phyloP scores from a whole-genome alignment of 257 asterid genomes.

The Solanum peruvianum region DNA sequence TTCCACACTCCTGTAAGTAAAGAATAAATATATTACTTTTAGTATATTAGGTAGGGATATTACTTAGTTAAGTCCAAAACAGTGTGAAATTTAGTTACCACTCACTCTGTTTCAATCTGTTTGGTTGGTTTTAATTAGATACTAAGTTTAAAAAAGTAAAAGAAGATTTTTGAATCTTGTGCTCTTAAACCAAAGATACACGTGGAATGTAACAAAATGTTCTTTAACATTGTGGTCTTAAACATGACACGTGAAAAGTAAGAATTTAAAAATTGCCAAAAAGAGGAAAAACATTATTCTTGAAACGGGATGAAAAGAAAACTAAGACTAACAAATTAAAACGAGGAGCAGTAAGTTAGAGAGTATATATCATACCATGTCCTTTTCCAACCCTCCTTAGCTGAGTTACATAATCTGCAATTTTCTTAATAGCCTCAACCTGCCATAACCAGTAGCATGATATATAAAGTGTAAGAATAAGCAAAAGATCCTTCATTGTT shows the following conservation, averaged over 20 bases:
- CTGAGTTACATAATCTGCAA: slow-evolving; percentile 66
- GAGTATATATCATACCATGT: slow-evolving; percentile 42
- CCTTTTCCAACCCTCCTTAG: slow-evolving; percentile 87
- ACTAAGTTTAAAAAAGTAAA: neutral
- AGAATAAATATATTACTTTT: neutral
- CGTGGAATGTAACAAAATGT: neutral
- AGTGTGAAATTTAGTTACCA: neutral
- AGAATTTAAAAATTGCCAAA: no score
- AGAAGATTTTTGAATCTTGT: neutral
- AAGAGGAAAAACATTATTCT: no score
- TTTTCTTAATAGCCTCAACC: slow-evolving; percentile 67
- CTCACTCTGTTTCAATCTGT: neutral
- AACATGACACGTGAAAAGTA: no score
- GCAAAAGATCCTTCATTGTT: neutral
- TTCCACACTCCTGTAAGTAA: slow-evolving; percentile 28
- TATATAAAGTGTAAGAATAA: neutral
- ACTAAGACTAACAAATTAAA: neutral
- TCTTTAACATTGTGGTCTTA: neutral
- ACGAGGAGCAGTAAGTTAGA: neutral
- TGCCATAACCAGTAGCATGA: slow-evolving; percentile 1
- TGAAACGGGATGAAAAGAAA: no score
- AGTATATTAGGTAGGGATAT: neutral
- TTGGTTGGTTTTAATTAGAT: neutral
- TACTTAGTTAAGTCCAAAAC: neutral
- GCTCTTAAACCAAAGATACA: neutral